phyloP scores from a whole-genome alignment of 2,329 filamentous ascomycete species.

The Fonsecaea pugnacius region DNA sequence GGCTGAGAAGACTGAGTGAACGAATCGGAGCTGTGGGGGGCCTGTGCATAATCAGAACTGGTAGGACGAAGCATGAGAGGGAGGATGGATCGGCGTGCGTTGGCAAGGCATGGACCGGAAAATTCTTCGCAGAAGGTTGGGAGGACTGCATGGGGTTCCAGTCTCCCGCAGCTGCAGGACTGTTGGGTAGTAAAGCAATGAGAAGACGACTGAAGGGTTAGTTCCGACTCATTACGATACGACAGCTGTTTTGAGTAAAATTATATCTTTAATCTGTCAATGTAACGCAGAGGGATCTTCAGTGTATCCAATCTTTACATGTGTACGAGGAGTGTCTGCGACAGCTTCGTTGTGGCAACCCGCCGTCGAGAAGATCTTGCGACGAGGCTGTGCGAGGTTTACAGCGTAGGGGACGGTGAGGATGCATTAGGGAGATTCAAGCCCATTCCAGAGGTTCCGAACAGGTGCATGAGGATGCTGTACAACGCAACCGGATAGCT shows the following conservation, averaged over 20 bases:
- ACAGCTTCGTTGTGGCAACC: neutral
- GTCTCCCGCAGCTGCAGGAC: conserved; percentile 8
- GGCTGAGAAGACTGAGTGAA: conserved; percentile 28
- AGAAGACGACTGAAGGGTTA: neutral
- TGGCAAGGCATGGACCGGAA: conserved; percentile 2
- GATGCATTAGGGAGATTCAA: neutral
- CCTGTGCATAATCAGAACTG: neutral
- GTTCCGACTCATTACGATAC: conserved; percentile 7
- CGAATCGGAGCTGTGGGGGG: neutral
- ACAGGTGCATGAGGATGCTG: conserved; percentile 13
- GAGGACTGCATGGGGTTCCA: conserved; percentile 13
- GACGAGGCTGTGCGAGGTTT: conserved; percentile 26
- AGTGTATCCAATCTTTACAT: neutral
- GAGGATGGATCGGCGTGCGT: neutral
- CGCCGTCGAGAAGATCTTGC: neutral
- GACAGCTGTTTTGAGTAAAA: conserved; percentile 22
- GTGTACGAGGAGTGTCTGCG: neutral
- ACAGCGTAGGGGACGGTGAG: conserved; percentile 27
- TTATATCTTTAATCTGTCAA: conserved; percentile 21
- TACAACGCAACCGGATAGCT: conserved; percentile 3
- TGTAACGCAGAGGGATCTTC: conserved; percentile 9
- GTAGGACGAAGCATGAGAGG: conserved; percentile 6
- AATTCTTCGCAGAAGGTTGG: conserved; percentile 7
- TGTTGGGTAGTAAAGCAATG: neutral
- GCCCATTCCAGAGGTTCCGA: conserved; percentile 6